phyloP scores from a whole-genome alignment of 352 stramenopile genomes.

The Phytopythium helicoides region DNA sequence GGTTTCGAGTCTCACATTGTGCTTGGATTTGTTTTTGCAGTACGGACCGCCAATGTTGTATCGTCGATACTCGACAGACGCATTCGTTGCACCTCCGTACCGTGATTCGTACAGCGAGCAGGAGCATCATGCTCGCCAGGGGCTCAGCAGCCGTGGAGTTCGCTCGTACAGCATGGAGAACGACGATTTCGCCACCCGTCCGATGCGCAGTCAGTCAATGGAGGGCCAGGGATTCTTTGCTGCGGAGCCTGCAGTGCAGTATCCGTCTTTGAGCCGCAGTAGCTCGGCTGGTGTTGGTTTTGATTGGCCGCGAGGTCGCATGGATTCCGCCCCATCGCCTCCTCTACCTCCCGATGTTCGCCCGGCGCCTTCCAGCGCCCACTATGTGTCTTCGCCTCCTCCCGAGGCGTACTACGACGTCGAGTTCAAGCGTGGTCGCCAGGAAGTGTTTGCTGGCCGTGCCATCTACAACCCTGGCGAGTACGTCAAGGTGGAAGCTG shows the following conservation, averaged over 20 bases:
- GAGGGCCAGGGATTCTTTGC: conserved; percentile 66
- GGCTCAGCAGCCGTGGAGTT: conserved; percentile 45
- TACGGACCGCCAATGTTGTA: conserved; percentile 55
- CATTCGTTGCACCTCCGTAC: conserved; percentile 58
- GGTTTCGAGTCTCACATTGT: background rate
- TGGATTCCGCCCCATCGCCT: conserved; percentile 39
- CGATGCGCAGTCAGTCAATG: conserved; percentile 73
- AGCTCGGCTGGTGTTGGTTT: conserved; percentile 60
- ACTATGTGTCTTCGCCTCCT: conserved; percentile 47
- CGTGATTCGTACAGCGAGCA: conserved; percentile 58
- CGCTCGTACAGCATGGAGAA: conserved; percentile 83
- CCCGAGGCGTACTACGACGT: conserved; percentile 91
- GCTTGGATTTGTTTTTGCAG: conserved; percentile 10
- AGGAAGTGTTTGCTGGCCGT: conserved; percentile 89
- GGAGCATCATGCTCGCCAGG: conserved; percentile 44
- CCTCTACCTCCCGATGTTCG: conserved; percentile 63
- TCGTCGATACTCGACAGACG: conserved; percentile 72
- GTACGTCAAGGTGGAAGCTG: conserved; percentile 97
- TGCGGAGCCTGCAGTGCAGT: conserved; percentile 40
- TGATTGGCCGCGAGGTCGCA: conserved; percentile 55
- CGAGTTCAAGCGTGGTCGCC: conserved; percentile 94
- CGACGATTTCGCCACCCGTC: conserved; percentile 43
- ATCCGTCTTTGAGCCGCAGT: conserved; percentile 53
- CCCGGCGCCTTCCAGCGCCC: conserved; percentile 12
- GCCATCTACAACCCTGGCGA: conserved; percentile 89